A percentile compares a stretch with the other conserved stretches of the same genome.
Evolutionary conservation across 2,329 filamentous ascomycete genomes (phyloP).

Genomic region (Chrysoporthe puriensis): DNA sequence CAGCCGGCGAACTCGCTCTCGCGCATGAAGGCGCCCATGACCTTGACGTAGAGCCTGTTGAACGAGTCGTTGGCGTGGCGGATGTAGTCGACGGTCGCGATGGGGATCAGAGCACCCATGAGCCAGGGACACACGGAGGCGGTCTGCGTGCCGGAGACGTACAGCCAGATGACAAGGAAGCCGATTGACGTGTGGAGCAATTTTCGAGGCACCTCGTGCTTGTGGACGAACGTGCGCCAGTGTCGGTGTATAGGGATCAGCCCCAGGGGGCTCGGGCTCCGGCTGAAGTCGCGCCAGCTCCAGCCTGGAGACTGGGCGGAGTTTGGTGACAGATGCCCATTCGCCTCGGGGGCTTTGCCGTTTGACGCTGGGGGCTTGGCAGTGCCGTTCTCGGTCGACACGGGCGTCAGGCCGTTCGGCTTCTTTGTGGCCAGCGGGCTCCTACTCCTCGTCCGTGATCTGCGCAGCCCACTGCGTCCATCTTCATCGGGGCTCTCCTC

Average conservation of each 20-base stretch:
- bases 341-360: constrained; percentile 41
- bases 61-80: constrained; percentile 81
- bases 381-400: constrained; percentile 44
- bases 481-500: constrained; percentile 59
- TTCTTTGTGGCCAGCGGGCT: constrained; percentile 63
- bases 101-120: constrained; percentile 79
- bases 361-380: constrained; percentile 35
- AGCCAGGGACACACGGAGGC: constrained; percentile 81
- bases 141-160: constrained; percentile 77
- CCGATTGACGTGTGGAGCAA: constrained; percentile 93
- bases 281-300: constrained; percentile 85
- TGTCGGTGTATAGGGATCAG: constrained; percentile 93
- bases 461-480: constrained; percentile 53
- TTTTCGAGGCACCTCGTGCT: constrained; percentile 95
- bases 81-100: constrained; percentile 78
- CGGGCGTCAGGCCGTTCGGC: constrained; percentile 56
- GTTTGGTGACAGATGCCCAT: constrained; percentile 74
- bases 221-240: constrained; percentile 91
- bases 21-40: constrained; percentile 89
- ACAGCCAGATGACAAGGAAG: constrained; percentile 88
- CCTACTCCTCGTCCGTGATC: constrained; percentile 72
- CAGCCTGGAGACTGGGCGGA: constrained; percentile 64
- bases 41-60: constrained; percentile 84
- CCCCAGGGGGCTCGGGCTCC: constrained; percentile 89
- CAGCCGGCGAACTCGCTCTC: constrained; percentile 93